phyloP scores from a whole-genome alignment of 2,329 filamentous ascomycete species.

The Hirsutella rhossiliensis region DNA sequence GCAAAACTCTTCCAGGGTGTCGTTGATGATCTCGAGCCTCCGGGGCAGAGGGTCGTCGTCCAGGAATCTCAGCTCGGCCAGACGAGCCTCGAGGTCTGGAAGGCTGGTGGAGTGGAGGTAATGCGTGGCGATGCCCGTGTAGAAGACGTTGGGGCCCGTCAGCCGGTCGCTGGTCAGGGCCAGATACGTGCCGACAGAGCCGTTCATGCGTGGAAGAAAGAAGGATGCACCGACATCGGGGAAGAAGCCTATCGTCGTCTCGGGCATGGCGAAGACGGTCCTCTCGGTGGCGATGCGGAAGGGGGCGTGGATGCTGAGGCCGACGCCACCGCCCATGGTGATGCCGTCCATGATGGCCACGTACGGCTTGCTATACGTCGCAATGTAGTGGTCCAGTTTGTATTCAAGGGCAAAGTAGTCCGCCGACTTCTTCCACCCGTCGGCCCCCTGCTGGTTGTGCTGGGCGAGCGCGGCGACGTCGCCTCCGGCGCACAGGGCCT shows the following conservation, averaged over 20 bases:
- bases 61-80: conserved; percentile 80
- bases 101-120: conserved; percentile 88
- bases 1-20: conserved; percentile 82
- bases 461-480: conserved; percentile 73
- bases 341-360: conserved; percentile 95
- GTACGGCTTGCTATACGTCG: conserved; percentile 86
- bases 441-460: conserved; percentile 53
- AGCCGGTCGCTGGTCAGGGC: conserved; percentile 81
- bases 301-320: conserved; percentile 85
- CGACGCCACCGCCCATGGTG: conserved; percentile 96
- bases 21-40: conserved; percentile 63
- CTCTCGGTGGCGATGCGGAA: conserved; percentile 94
- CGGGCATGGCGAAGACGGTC: conserved; percentile 95
- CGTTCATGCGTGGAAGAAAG: conserved; percentile 85
- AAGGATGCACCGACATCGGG: conserved; percentile 95
- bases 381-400: conserved; percentile 87
- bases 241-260: conserved; percentile 97
- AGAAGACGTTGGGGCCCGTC: conserved; percentile 75
- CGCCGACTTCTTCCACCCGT: conserved; percentile 62
- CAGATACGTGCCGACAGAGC: conserved; percentile 79
- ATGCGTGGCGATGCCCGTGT: conserved; percentile 86
- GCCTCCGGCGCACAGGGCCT: conserved; percentile 85
- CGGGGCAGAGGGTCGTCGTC: conserved; percentile 56
- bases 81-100: conserved; percentile 66
- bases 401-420: conserved; percentile 95